Evolutionary conservation across 1,284 basidiomycete species (phyloP).

Genomic region (Phylloboletellus chloephorus): DNA sequence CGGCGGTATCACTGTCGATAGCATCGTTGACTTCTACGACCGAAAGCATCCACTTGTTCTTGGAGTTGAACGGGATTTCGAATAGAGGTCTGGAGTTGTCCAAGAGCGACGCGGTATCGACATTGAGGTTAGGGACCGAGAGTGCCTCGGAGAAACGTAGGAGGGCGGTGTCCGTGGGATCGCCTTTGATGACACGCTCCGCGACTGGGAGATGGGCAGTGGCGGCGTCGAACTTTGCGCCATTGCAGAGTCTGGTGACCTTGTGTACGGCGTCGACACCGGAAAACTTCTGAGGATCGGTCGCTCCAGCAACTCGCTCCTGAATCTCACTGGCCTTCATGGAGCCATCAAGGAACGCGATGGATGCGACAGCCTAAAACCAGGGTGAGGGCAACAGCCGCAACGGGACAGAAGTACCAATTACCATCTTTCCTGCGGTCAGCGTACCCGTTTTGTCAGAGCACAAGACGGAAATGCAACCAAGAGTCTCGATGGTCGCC

Average conservation of each 20-base stretch:
- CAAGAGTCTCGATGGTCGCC: constrained; percentile 57
- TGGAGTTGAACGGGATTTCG: constrained; percentile 57
- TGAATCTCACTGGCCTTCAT: constrained; percentile 29
- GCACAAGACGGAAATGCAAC: constrained; percentile 52
- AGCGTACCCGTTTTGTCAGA: constrained; percentile 54
- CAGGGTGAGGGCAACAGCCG: not conserved
- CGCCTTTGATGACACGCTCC: constrained; percentile 50
- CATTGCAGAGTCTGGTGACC: constrained; percentile 56
- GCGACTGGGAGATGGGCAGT: constrained; percentile 33
- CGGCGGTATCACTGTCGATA: constrained; percentile 10
- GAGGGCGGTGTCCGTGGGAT: constrained; percentile 61
- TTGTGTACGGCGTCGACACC: constrained; percentile 36
- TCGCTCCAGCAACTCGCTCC: constrained; percentile 15
- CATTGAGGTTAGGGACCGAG: constrained; percentile 18
- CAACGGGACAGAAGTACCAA: not conserved
- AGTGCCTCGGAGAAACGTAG: constrained; percentile 54
- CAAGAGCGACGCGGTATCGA: constrained; percentile 26
- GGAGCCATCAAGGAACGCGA: constrained; percentile 39
- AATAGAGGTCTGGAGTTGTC: constrained; percentile 32
- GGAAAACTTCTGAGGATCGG: constrained; percentile 13
- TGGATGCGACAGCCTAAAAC: constrained; percentile 37
- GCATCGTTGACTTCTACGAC: constrained; percentile 23
- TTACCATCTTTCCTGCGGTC: constrained; percentile 39
- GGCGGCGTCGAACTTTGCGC: constrained; percentile 48
- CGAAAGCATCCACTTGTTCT: constrained; percentile 64